Base-by-base conservation (phyloP, 192 early-diverging fungal genomes). In the Linnemannia elongata region DNA sequence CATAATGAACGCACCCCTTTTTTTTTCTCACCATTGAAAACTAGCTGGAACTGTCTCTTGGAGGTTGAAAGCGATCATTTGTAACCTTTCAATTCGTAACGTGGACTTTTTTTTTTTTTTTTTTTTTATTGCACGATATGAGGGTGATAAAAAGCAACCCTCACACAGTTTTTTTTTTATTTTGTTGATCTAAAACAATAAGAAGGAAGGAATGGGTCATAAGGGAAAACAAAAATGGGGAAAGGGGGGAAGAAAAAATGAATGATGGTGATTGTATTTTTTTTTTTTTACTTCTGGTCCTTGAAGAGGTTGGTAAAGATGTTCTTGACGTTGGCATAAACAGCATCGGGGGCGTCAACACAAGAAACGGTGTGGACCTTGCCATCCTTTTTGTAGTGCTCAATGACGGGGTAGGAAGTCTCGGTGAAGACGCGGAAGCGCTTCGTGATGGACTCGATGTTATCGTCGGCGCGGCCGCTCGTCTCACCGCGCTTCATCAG, bases 381-480 rank as follows among this genome's bases (percentile, higher is more conserved):
- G 52, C 92, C 92, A 52, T 90, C 73, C 83, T 94, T 94, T 24
- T 87, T 92, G 88, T 94, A 98, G 54, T 95, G 87, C 69, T 96
- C 95, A 78, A 99, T 96, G 6, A 99, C 99, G 9, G 97, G 98
- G 93, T 93, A 97, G 79, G 94, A 96, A 20, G 94, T 94, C 38
- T 98, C 94, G n/a, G 88, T 80, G 74, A 98, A 99, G 0, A 94
- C 95, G 20, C 81, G 84, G 93, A 99, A 99, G 12, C 99, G 93
- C 91, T 99, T 99, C 80, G 92, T 94, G 93, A 99, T 99, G 10
- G 95, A 95, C 81, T 99, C 97, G 49, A 96, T 94, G 82, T 99
- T 99, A 80, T 99, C 99, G 81, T 99, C 99, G 22, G 93, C 88
- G 38, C 99, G 92, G 1, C 99, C 99, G 72, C 94, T 96, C 36